phyloP scores from a whole-genome alignment of 768 basidiomycete species.

The Cubamyces lactineus region DNA sequence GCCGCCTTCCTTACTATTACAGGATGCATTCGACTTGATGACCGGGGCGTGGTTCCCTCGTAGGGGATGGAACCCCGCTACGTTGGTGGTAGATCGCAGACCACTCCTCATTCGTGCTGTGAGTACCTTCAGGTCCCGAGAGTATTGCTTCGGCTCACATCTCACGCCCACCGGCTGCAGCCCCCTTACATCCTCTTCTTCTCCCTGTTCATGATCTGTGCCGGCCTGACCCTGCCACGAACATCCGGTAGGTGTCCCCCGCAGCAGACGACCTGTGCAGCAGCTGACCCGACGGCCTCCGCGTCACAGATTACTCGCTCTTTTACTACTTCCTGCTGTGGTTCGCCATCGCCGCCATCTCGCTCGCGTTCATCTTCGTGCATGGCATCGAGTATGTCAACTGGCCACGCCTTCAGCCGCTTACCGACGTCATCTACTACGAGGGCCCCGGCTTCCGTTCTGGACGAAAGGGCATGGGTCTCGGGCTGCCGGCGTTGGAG shows the following conservation, averaged over 20 bases:
- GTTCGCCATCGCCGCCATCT: slow-evolving; percentile 62
- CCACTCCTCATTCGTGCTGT: slow-evolving; percentile 87
- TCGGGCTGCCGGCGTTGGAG: slow-evolving; percentile 45
- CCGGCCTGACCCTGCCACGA: slow-evolving; percentile 84
- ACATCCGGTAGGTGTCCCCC: slow-evolving; percentile 67
- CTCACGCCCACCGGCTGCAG: slow-evolving; percentile 43
- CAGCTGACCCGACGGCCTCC: background rate
- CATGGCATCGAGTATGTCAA: slow-evolving; percentile 94
- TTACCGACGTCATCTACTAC: slow-evolving; percentile 81
- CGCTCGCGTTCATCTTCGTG: slow-evolving; percentile 73
- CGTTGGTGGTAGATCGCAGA: slow-evolving; percentile 76
- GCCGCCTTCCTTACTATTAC: slow-evolving; percentile 7
- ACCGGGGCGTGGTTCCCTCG: slow-evolving; percentile 91
- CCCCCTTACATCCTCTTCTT: slow-evolving; percentile 83
- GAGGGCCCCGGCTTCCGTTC: slow-evolving; percentile 87
- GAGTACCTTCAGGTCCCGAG: slow-evolving; percentile 36
- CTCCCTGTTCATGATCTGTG: slow-evolving; percentile 85
- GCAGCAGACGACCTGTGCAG: slow-evolving; percentile 8
- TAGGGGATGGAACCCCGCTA: slow-evolving; percentile 66
- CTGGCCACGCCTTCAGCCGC: slow-evolving; percentile 88
- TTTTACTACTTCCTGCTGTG: slow-evolving; percentile 85
- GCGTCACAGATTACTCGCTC: slow-evolving; percentile 75
- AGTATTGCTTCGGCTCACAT: background rate
- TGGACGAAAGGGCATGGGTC: slow-evolving; percentile 73
- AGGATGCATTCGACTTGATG: slow-evolving; percentile 95